Conservation (phyloP, 1,139 yeast genomes). For the Saccharomyces hybrid region DNA sequence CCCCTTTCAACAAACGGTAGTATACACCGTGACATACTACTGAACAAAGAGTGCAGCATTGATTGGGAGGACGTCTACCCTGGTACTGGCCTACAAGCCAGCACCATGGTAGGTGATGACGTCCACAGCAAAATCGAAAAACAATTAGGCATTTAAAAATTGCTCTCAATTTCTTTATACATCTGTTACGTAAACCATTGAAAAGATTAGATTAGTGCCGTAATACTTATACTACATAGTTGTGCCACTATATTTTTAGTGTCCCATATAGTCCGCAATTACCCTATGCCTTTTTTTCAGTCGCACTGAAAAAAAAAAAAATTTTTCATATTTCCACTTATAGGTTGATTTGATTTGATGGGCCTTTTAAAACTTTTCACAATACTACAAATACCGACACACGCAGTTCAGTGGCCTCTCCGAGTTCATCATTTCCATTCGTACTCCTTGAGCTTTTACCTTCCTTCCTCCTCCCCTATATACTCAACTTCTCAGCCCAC, state of each 20-base stretch:
- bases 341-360: neutral
- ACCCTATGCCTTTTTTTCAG: neutral
- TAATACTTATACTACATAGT: neutral
- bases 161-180: neutral
- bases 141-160: slow-evolving; percentile 47
- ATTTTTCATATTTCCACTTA: neutral
- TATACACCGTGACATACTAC: slow-evolving; percentile 68
- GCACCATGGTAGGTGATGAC: slow-evolving; percentile 33
- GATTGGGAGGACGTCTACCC: slow-evolving; percentile 94
- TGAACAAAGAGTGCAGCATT: slow-evolving; percentile 63
- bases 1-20: slow-evolving; percentile 46
- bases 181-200: neutral
- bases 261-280: neutral
- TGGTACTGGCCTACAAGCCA: slow-evolving; percentile 25
- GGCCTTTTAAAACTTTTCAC: neutral
- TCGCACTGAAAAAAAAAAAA: neutral
- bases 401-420: neutral
- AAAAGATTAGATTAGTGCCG: neutral
- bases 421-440: neutral
- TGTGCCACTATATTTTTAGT: neutral
- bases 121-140: slow-evolving; percentile 70
- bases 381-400: neutral
- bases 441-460: neutral
- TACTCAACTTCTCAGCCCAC: neutral
- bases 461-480: neutral